A percentile compares a stretch with the other conserved stretches of the same genome.
Evolutionary conservation across 805 yeast genomes (phyloP).

Genomic region (Helenozyma baotianmanensis): DNA sequence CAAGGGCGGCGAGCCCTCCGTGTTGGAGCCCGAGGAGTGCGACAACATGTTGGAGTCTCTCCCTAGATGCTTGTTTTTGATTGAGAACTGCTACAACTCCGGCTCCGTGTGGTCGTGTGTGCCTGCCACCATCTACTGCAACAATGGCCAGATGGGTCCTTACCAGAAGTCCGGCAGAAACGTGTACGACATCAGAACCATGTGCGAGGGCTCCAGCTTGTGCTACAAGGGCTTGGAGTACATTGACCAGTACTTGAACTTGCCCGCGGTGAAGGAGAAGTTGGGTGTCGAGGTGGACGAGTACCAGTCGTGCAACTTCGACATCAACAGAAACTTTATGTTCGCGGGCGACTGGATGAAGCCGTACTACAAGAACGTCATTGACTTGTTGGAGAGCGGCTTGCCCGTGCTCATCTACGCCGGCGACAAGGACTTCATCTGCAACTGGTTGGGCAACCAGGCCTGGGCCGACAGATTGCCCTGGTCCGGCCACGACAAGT

Average conservation of each 20-base stretch:
- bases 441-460: conserved; percentile 89
- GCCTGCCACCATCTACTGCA: conserved; percentile 89
- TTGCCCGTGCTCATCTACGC: conserved; percentile 85
- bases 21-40: conserved; percentile 67
- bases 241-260: conserved; percentile 75
- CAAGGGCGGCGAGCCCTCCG: conserved; percentile 75
- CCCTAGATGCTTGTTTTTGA: conserved; percentile 72
- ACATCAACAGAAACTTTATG: conserved; percentile 73
- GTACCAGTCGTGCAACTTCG: conserved; percentile 72
- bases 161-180: conserved; percentile 70
- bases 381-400: conserved; percentile 54
- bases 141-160: conserved; percentile 66
- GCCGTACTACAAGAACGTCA: conserved; percentile 76
- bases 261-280: conserved; percentile 68
- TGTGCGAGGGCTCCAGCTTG: conserved; percentile 62
- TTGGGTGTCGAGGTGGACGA: conserved; percentile 86
- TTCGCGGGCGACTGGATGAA: conserved; percentile 90
- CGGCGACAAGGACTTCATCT: conserved; percentile 91
- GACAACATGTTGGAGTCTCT: conserved; percentile 54
- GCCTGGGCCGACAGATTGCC: conserved; percentile 63
- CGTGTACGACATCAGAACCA: conserved; percentile 81
- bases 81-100: conserved; percentile 71
- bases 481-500: conserved; percentile 32
- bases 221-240: conserved; percentile 79
- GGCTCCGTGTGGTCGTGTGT: conserved; percentile 80